Base-by-base conservation (phyloP, 2,329 filamentous ascomycete genomes). In the Botrytis fragariae region DNA sequence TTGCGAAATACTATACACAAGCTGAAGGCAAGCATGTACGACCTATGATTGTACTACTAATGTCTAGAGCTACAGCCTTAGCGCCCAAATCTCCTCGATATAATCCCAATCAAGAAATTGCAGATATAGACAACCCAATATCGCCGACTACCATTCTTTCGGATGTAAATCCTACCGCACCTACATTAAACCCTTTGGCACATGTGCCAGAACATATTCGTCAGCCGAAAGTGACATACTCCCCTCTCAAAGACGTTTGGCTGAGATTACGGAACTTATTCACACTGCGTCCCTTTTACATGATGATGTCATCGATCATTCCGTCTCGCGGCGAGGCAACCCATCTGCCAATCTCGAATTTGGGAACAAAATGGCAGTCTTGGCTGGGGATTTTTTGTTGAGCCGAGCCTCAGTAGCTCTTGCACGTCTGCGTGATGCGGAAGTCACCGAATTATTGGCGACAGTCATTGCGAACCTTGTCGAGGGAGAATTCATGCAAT, bases 401-500 rank as follows among this genome's bases (percentile, higher is more conserved):
- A 95, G 95, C 6, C 89, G 96, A 69, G 96, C 96, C 1, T 99
- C 96, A 0, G 95, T 98, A 10, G 95, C 95, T 9, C 87, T 99
- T 60, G 96, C 96, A 22, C 90, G 96, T 60, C 85, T 99, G 74
- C 90, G 95, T 45, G 94, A 99, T 80, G 92, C 95, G 61, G 96
- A 99, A 83, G 96, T 99, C 4, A 94, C 94, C 14, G 96, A 99
- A 84, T 88, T 99, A 12, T 86, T 99, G 44, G 94, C 96, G 6
- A 98, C 95, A 0, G 96, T 98, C 60, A 98, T 99, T 78, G 95
- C 96, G 62, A 99, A 99, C 82, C 86, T 99, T 39, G 95, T 99
- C 32, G 96, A 99, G 84, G 96, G 96, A 80, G 96, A 99, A 83
- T 98, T 99, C 85, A 99, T 99, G 96, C 96, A 99, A 85, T 86